Percentiles rank a stretch among this genome's conserved stretches.
Evolutionary conservation across 176 grass and related monocot species (phyloP).

Genomic region (Alopecurus myosuroides): DNA sequence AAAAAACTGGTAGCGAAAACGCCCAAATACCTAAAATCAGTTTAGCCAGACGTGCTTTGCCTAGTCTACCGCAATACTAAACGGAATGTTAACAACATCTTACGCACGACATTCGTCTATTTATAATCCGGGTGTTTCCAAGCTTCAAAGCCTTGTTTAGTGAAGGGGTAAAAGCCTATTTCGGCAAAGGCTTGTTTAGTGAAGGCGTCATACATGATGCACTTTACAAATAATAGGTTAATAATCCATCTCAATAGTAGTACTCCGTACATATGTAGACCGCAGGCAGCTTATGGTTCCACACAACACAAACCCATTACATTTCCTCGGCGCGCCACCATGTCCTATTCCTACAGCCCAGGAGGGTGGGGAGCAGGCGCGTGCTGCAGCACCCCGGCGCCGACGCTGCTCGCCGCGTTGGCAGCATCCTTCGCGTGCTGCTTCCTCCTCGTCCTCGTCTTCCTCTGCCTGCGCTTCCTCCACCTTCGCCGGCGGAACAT

Average conservation of each 20-base stretch:
- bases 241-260: background rate
- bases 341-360: slow-evolving; percentile 22
- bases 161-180: too few relatives aligned
- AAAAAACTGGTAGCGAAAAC: background rate
- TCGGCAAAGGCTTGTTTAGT: background rate
- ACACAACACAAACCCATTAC: background rate
- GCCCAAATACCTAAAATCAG: background rate
- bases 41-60: background rate
- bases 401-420: slow-evolving; percentile 25
- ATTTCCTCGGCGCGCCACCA: background rate
- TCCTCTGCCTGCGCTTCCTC: slow-evolving; percentile 34
- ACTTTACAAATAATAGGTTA: background rate
- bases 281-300: background rate
- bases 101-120: background rate
- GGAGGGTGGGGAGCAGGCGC: background rate
- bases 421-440: slow-evolving; percentile 39
- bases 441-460: slow-evolving; percentile 38
- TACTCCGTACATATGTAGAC: background rate
- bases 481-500: background rate
- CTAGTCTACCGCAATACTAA: background rate
- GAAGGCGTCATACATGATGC: background rate
- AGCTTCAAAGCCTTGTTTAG: background rate
- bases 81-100: background rate
- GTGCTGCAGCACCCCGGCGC: slow-evolving; percentile 37
- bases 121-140: background rate